Evolutionary conservation across 148 eudicot genomes (phyloP).

Genomic region (Suaeda aralocaspica): DNA sequence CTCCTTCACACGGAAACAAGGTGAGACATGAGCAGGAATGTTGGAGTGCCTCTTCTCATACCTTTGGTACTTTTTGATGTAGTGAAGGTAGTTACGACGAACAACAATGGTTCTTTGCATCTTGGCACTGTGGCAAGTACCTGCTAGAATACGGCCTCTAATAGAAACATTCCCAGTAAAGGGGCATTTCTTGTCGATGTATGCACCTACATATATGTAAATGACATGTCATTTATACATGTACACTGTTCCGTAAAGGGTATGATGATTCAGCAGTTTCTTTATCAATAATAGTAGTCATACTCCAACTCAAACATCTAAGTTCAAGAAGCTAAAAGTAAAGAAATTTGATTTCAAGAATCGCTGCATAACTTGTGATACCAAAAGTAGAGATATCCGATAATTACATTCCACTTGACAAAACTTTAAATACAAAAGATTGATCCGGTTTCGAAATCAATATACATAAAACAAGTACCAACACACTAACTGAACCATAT

Average conservation of each 20-base stretch:
- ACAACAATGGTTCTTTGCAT: slow-evolving; percentile 75
- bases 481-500: too few species aligned
- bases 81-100: slow-evolving; percentile 69
- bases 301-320: too few species aligned
- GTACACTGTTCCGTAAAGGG: not conserved
- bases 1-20: slow-evolving; percentile 61
- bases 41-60: slow-evolving; percentile 65
- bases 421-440: too few species aligned
- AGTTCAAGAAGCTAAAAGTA: too few species aligned
- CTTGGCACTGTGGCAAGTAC: slow-evolving; percentile 91
- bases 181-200: slow-evolving; percentile 85
- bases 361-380: too few species aligned
- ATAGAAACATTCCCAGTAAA: slow-evolving; percentile 70
- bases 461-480: too few species aligned
- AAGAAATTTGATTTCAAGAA: too few species aligned
- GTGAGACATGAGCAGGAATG: slow-evolving; percentile 57
- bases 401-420: too few species aligned
- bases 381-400: too few species aligned
- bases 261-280: too few species aligned
- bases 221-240: not conserved
- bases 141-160: slow-evolving; percentile 75
- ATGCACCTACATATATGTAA: slow-evolving; percentile 36
- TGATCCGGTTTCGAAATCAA: too few species aligned
- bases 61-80: slow-evolving; percentile 79
- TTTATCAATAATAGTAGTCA: too few species aligned